These are phyloP conservation scores for Phytophthora ohioensis DNA, from an alignment of 352 stramenopile genomes.

Conservation along the genomic window DNA sequence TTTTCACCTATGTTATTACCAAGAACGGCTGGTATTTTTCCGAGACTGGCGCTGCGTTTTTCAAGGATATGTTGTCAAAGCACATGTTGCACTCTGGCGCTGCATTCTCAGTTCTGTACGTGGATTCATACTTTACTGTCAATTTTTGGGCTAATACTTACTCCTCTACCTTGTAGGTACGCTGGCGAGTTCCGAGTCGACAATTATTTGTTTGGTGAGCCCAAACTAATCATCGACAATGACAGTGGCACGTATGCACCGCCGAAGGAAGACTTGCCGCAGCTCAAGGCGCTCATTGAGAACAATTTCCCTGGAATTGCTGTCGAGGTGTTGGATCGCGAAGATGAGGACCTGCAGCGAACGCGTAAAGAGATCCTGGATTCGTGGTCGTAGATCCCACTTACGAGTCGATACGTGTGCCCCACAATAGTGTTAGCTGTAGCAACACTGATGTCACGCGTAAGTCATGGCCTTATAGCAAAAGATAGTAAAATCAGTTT, in stretches of 20 bases:
- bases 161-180: slow-evolving; percentile 27
- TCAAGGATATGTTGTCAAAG: slow-evolving; percentile 60
- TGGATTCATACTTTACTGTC: neutral
- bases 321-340: slow-evolving; percentile 41
- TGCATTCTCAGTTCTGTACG: slow-evolving; percentile 46
- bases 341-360: slow-evolving; percentile 30
- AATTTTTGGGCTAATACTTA: neutral
- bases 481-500: neutral
- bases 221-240: slow-evolving; percentile 52
- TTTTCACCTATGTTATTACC: slow-evolving; percentile 55
- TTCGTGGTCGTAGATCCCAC: slow-evolving; percentile 28
- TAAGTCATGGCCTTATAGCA: too few relatives aligned
- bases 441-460: too few relatives aligned
- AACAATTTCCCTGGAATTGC: slow-evolving; percentile 49
- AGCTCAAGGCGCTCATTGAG: slow-evolving; percentile 45
- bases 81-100: slow-evolving; percentile 54
- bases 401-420: too few relatives aligned
- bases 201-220: slow-evolving; percentile 34
- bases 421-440: too few relatives aligned
- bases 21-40: slow-evolving; percentile 57
- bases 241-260: slow-evolving; percentile 55
- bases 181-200: slow-evolving; percentile 49
- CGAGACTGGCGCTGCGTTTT: slow-evolving; percentile 49
- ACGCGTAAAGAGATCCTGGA: slow-evolving; percentile 46
- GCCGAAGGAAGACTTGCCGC: slow-evolving; percentile 40